Evolutionary conservation across 1,139 yeast species (phyloP).

Genomic region (Taphrina communis): DNA sequence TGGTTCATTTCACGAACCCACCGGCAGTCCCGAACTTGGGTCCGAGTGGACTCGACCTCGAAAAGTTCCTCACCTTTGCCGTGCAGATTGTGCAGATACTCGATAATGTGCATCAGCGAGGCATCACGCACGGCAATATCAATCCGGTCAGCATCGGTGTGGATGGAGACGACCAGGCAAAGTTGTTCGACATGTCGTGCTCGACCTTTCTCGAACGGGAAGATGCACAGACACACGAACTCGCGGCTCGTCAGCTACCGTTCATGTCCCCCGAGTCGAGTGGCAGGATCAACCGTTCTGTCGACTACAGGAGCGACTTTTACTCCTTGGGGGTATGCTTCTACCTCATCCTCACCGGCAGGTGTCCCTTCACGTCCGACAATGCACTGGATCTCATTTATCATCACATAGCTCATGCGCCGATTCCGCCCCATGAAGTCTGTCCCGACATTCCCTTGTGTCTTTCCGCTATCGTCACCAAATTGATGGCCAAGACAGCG

Average conservation of each 20-base stretch:
- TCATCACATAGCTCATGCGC: slow-evolving; percentile 34
- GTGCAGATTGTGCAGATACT: slow-evolving; percentile 22
- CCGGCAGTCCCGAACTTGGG: slow-evolving; percentile 3
- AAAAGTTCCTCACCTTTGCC: slow-evolving; percentile 33
- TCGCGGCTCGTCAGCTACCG: slow-evolving; percentile 23
- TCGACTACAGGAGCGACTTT: slow-evolving; percentile 39
- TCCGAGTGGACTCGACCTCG: slow-evolving; percentile 18
- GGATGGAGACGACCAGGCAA: slow-evolving; percentile 6
- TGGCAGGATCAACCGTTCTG: slow-evolving; percentile 37
- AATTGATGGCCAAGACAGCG: slow-evolving; percentile 37
- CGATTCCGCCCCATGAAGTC: slow-evolving; percentile 18
- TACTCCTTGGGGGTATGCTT: slow-evolving; percentile 37
- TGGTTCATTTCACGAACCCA: neutral
- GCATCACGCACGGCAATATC: slow-evolving; percentile 34
- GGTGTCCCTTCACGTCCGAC: slow-evolving; percentile 35
- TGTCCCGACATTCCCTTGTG: slow-evolving; percentile 12
- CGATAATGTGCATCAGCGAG: slow-evolving; percentile 19
- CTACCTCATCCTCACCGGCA: slow-evolving; percentile 32
- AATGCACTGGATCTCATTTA: slow-evolving; percentile 32
- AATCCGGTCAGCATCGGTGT: slow-evolving; percentile 27
- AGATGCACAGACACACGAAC: slow-evolving; percentile 24
- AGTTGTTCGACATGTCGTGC: slow-evolving; percentile 21
- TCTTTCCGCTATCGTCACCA: slow-evolving; percentile 25
- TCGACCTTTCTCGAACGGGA: slow-evolving; percentile 34
- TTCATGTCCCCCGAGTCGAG: slow-evolving; percentile 39